Evolutionary conservation across 768 basidiomycete genomes (phyloP).

Genomic region (Calocybe gangraenosa): DNA sequence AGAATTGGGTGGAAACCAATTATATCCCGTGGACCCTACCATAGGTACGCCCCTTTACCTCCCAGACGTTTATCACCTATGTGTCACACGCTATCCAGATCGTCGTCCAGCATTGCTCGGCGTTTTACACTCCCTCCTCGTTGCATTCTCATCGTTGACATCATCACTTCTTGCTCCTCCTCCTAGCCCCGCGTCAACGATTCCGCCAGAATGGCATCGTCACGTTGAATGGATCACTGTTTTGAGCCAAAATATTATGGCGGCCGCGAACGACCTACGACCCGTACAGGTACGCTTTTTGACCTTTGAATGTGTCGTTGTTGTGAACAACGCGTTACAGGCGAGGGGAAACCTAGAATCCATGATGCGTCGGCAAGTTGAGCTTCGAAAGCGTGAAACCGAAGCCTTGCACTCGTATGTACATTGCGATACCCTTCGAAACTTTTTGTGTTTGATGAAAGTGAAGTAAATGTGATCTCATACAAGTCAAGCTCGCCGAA

Average conservation of each 20-base stretch:
- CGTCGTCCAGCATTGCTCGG: slow-evolving; percentile 70
- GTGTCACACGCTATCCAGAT: slow-evolving; percentile 39
- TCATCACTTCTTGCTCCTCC: slow-evolving; percentile 66
- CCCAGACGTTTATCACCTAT: not conserved
- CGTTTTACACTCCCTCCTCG: slow-evolving; percentile 72
- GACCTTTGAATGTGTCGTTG: not conserved
- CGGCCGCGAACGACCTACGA: slow-evolving; percentile 83
- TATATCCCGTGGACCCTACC: slow-evolving; percentile 72
- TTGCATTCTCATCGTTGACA: slow-evolving; percentile 74
- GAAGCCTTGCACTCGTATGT: slow-evolving; percentile 63
- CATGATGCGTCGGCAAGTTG: slow-evolving; percentile 79
- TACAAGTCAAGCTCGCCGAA: slow-evolving; percentile 60
- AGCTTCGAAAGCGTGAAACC: slow-evolving; percentile 72
- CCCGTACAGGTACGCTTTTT: slow-evolving; percentile 66
- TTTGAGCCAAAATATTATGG: slow-evolving; percentile 84
- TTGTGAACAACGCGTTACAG: slow-evolving; percentile 27
- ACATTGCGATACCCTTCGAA: not conserved
- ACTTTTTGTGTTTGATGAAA: not conserved
- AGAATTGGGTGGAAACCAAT: slow-evolving; percentile 74
- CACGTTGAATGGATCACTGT: slow-evolving; percentile 80
- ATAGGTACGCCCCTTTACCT: slow-evolving; percentile 41
- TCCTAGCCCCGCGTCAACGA: slow-evolving; percentile 39
- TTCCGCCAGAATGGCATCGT: slow-evolving; percentile 66
- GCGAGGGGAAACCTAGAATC: slow-evolving; percentile 77
- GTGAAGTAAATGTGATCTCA: slow-evolving; percentile 63